These are phyloP conservation scores for Suhomyces coccinellae DNA, from an alignment of 1,139 yeast genomes.

Conservation along the genomic window DNA sequence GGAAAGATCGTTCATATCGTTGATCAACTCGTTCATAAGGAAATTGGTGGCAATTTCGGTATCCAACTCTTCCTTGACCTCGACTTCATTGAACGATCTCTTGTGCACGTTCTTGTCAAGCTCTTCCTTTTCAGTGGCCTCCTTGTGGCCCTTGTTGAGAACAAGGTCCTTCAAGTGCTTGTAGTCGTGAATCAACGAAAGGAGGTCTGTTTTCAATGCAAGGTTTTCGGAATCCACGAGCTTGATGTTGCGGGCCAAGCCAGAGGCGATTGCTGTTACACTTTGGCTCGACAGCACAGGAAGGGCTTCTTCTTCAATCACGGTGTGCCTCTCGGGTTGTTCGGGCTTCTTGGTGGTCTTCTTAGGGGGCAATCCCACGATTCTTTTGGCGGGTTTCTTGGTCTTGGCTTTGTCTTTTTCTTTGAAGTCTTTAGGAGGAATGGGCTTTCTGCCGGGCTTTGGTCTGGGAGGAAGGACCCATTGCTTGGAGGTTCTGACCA, in stretches of 20 bases:
- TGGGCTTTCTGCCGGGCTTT: slow-evolving; percentile 24
- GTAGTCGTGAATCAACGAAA: slow-evolving; percentile 45
- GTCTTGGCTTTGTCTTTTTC: slow-evolving; percentile 6
- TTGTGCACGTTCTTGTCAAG: slow-evolving; percentile 20
- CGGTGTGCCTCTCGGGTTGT: not conserved
- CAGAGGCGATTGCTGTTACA: slow-evolving; percentile 5
- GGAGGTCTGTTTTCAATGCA: slow-evolving; percentile 37
- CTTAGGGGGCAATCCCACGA: slow-evolving; percentile 7
- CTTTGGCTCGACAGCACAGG: not conserved
- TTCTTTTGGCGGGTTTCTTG: slow-evolving; percentile 8
- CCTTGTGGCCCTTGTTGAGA: slow-evolving; percentile 20
- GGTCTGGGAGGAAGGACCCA: slow-evolving; percentile 32
- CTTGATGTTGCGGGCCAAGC: slow-evolving; percentile 24
- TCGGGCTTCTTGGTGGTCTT: not conserved
- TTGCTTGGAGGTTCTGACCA: slow-evolving; percentile 23
- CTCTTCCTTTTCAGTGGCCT: slow-evolving; percentile 8
- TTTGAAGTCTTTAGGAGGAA: slow-evolving; percentile 12
- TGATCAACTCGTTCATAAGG: slow-evolving; percentile 28
- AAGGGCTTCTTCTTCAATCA: not conserved
- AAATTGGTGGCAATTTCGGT: slow-evolving; percentile 16
- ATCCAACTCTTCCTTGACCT: slow-evolving; percentile 11
- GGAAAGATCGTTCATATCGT: slow-evolving; percentile 30
- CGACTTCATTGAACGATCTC: slow-evolving; percentile 30
- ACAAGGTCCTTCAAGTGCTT: slow-evolving; percentile 40
- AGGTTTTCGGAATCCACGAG: slow-evolving; percentile 38